Evolutionary conservation across 495 filamentous ascomycete species (phyloP).

Genomic region (Penicillium atrosanguineum): DNA sequence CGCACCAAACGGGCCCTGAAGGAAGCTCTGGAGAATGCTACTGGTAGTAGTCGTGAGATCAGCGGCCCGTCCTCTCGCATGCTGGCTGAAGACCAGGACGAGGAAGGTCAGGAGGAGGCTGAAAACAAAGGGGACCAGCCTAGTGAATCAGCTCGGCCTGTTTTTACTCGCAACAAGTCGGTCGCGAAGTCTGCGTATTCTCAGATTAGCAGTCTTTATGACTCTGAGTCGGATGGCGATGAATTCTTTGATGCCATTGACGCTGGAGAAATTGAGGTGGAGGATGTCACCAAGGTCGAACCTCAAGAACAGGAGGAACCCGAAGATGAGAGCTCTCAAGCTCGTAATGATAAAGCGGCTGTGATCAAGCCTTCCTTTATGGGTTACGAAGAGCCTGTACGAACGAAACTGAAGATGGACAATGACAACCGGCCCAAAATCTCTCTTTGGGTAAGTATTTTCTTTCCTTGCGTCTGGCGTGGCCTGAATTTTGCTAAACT

Average conservation of each 20-base stretch:
- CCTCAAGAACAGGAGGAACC: constrained; percentile 45
- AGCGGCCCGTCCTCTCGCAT: constrained; percentile 29
- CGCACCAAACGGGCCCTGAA: constrained; percentile 85
- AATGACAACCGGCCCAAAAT: constrained; percentile 91
- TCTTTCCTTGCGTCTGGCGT: background rate
- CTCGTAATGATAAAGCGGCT: constrained; percentile 45
- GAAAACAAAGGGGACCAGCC: constrained; percentile 7
- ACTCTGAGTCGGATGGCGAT: constrained; percentile 81
- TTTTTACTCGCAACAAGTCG: constrained; percentile 9
- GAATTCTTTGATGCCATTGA: constrained; percentile 98
- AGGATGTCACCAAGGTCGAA: constrained; percentile 48
- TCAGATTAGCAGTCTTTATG: constrained; percentile 54
- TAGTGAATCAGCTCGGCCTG: constrained; percentile 9
- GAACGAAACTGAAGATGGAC: constrained; percentile 80
- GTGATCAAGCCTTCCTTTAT: constrained; percentile 75
- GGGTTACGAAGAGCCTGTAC: constrained; percentile 85
- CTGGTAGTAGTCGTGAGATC: constrained; percentile 43
- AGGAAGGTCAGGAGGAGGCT: constrained; percentile 17
- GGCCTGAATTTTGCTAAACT: constrained; percentile 14
- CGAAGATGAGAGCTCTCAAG: constrained; percentile 43
- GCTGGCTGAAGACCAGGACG: constrained; percentile 7
- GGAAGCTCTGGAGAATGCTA: constrained; percentile 71
- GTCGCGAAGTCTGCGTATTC: constrained; percentile 32
- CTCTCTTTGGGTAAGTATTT: constrained; percentile 79
- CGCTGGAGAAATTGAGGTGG: constrained; percentile 83